A percentile compares a stretch with the other conserved stretches of the same genome.
Evolutionary conservation across 345 rosid genomes (phyloP).

Genomic region (Arabidopsis arenosa): DNA sequence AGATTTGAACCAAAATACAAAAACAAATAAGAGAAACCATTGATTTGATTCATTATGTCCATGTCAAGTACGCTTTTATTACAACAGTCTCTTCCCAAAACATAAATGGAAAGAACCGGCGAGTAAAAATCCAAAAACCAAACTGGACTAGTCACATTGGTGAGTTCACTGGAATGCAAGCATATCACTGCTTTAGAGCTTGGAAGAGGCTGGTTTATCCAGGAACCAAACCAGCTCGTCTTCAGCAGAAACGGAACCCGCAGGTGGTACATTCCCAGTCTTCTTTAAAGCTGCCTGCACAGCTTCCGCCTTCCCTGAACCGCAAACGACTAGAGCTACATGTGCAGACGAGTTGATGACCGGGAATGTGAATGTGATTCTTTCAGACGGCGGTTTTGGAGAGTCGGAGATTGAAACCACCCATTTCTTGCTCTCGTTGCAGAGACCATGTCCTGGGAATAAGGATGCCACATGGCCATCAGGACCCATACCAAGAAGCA

Average conservation of each 20-base stretch:
- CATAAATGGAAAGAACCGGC: constrained; percentile 15
- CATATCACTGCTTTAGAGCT: constrained; percentile 46
- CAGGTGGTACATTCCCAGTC: constrained; percentile 67
- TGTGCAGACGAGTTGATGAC: constrained; percentile 80
- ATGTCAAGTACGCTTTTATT: constrained; percentile 28
- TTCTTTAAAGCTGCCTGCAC: constrained; percentile 61
- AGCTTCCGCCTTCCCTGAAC: constrained; percentile 66
- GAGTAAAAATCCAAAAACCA: constrained; percentile 16
- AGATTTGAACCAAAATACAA: not conserved
- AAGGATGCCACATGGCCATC: constrained; percentile 90
- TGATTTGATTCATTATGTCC: constrained; percentile 1
- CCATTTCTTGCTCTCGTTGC: constrained; percentile 77
- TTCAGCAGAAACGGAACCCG: constrained; percentile 68
- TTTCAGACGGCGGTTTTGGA: constrained; percentile 85
- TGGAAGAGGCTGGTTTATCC: constrained; percentile 81
- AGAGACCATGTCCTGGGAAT: constrained; percentile 77
- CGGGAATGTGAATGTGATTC: constrained; percentile 87
- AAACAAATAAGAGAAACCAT: not conserved
- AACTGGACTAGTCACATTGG: constrained; percentile 27
- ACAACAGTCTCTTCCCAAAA: constrained; percentile 29
- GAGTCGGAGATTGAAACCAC: constrained; percentile 74
- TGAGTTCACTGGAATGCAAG: not conserved
- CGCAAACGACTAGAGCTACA: constrained; percentile 74
- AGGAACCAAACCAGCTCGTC: constrained; percentile 82
- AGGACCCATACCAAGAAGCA: constrained; percentile 92